Conservation (phyloP, 306 rosid genomes). For the Casuarina glauca region DNA sequence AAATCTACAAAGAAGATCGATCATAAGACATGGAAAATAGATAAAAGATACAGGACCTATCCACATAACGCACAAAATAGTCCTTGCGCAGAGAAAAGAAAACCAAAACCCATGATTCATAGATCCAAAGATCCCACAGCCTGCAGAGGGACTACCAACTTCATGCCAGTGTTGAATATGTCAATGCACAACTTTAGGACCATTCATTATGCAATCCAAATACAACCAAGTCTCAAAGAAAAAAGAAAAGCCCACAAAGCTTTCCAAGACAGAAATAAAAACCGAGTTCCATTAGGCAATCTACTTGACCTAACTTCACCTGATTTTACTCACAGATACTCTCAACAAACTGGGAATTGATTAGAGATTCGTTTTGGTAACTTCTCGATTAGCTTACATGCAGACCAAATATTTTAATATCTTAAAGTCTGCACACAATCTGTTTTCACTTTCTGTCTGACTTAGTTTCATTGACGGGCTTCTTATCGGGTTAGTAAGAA, state of each 20-base stretch:
- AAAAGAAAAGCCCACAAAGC: not conserved
- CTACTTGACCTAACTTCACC: conserved; percentile 1
- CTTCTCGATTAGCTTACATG: not conserved
- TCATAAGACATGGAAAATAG: not conserved
- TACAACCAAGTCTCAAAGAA: not conserved
- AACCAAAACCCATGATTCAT: not conserved
- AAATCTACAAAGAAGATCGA: not conserved
- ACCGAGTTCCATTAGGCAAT: not conserved
- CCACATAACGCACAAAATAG: not conserved
- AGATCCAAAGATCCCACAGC: not conserved
- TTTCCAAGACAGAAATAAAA: not conserved
- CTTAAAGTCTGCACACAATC: not conserved
- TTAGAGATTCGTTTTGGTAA: not conserved
- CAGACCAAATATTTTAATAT: not conserved
- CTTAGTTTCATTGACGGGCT: not conserved
- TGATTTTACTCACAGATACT: not conserved
- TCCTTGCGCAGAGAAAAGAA: not conserved
- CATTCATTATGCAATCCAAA: not conserved
- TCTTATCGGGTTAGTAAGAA: not conserved
- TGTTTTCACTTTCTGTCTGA: not conserved
- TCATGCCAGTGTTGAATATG: not conserved
- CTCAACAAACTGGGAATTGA: not conserved
- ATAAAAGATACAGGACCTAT: not conserved
- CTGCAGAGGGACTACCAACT: not conserved
- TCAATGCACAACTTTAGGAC: conserved; percentile 3